Conservation (phyloP, 495 filamentous ascomycete genomes). For the Lasiosphaeriaceae sp. region DNA sequence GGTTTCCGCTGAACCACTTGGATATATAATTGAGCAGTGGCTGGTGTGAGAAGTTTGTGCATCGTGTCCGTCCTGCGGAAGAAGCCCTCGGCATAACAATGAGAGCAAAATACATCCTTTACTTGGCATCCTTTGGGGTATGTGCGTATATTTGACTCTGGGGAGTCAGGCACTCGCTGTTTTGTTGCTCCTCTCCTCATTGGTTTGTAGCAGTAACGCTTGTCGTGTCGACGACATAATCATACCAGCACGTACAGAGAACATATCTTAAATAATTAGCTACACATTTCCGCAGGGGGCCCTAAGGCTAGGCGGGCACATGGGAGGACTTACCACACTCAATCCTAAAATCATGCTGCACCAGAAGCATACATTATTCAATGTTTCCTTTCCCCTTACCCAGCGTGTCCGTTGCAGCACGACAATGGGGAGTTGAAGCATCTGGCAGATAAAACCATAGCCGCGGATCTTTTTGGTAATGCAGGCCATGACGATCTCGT, state of each 20-base stretch:
- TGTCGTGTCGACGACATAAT: neutral
- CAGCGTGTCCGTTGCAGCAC: conserved; percentile 78
- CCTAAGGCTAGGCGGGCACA: neutral
- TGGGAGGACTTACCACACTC: conserved; percentile 62
- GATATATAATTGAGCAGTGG: no score
- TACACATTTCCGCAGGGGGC: conserved; percentile 1
- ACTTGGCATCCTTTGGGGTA: no score
- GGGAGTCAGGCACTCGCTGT: no score
- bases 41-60: no score
- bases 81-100: no score
- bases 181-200: no score
- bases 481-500: conserved; percentile 96
- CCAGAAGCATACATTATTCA: conserved; percentile 96
- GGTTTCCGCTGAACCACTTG: no score
- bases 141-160: no score
- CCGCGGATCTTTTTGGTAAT: conserved; percentile 96
- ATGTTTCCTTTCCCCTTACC: conserved; percentile 65
- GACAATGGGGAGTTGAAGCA: conserved; percentile 93
- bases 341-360: conserved; percentile 89
- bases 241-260: conserved; percentile 50
- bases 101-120: no score
- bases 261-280: conserved; percentile 40
- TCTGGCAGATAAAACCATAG: conserved; percentile 91
- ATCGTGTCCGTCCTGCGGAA: no score
- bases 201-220: no score